Base-by-base conservation (phyloP, 768 basidiomycete genomes). In the Phlebiopsis gigantea region DNA sequence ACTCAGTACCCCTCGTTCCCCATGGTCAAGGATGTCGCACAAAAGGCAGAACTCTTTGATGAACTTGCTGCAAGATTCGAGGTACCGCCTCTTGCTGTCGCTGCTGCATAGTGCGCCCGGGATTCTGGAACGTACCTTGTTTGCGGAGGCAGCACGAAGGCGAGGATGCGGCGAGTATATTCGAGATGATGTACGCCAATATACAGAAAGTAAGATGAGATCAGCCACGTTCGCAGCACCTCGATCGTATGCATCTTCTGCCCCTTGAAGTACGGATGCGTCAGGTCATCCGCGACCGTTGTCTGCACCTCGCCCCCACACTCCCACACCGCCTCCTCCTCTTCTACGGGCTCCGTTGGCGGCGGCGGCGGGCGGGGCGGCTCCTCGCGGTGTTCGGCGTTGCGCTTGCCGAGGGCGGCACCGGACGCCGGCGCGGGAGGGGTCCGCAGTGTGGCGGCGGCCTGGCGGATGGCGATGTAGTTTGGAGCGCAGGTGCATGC, bases 11-110 rank as follows among this genome's bases (percentile, higher is more conserved):
- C 89, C 7, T 69, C 73, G 5, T 87, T 92, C 72, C 87, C 88
- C n/a, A 67, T 88, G 57, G 85, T 87, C 14, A 62, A 69, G 8
- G 87, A 90, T 58, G 69, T 90, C n/a, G 64, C 70, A 19, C 68
- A 75, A 47, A 90, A 88, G 71, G 77, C 79, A 1, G 74, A 73
- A 1, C 64, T 82, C 46, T 93, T 93, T 63, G 89, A 92, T 63
- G 70, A 75, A 31, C 71, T 75, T 30, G 80, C 79, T 4, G 68
- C 78, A n/a, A 84, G 80, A 56, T 89, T 81, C 70, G 65, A 68
- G 45, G 77, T 88, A 21, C 88, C 90, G 25, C 74, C 82, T 8
- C 67, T 77, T 45, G 81, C 73, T 14, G 64, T 65, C 7, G 63
- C 65, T 41, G 56, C 56, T 31, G 58, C 55, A 22, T 49, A 46